These are phyloP conservation scores for Mrakia hoshinonis DNA, from an alignment of 768 basidiomycete genomes.

Conservation along the genomic window DNA sequence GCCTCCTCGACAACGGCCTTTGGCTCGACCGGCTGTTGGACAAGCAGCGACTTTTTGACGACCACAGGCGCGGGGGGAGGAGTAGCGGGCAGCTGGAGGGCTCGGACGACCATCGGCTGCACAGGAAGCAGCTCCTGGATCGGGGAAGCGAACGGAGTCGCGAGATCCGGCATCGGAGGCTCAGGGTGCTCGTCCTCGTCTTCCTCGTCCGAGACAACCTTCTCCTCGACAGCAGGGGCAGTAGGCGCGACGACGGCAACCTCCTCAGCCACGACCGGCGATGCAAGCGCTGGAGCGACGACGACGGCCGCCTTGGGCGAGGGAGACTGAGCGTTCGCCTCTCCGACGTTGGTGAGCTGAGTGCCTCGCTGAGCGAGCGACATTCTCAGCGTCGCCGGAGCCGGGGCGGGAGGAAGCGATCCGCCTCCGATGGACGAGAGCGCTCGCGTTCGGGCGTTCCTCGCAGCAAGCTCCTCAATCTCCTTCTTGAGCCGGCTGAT, in stretches of 20 bases:
- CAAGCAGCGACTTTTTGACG: background rate
- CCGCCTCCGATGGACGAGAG: slow-evolving; percentile 16
- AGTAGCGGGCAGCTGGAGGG: background rate
- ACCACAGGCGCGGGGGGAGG: background rate
- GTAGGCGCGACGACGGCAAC: background rate
- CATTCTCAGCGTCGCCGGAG: background rate
- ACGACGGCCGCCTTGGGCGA: background rate
- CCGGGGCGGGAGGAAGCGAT: background rate
- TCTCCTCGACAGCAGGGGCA: background rate
- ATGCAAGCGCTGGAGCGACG: background rate
- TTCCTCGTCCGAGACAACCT: background rate
- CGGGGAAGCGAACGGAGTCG: slow-evolving; percentile 4
- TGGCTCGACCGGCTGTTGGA: background rate
- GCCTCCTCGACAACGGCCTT: background rate
- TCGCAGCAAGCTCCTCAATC: slow-evolving; percentile 14
- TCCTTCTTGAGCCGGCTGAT: slow-evolving; percentile 12
- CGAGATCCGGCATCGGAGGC: slow-evolving; percentile 13
- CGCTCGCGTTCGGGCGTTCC: slow-evolving; percentile 7
- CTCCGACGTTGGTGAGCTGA: background rate
- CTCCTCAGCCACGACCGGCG: background rate
- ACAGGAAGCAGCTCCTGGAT: background rate
- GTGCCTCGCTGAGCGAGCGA: slow-evolving; percentile 1
- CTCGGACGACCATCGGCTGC: background rate
- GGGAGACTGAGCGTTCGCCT: background rate
- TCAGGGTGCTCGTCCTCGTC: background rate